phyloP scores from a whole-genome alignment of 2,329 filamentous ascomycete species.

The Penicillium sp. region DNA sequence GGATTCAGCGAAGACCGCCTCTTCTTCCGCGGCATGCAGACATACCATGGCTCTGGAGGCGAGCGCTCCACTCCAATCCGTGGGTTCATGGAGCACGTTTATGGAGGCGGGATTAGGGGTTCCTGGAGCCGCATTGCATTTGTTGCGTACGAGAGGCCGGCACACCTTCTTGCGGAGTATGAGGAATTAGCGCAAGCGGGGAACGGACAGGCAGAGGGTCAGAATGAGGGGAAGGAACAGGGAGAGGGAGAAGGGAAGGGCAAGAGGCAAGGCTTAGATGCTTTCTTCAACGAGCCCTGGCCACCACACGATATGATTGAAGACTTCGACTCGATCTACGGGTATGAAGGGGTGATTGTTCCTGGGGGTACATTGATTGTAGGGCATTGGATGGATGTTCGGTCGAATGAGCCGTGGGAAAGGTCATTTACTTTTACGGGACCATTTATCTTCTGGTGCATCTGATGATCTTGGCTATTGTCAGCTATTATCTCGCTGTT shows the following conservation, averaged over 20 bases:
- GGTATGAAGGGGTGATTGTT: conserved; percentile 54
- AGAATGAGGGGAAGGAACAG: no score
- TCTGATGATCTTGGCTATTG: not conserved
- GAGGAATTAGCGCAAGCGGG: conserved; percentile 17
- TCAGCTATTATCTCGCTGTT: no score
- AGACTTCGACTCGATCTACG: conserved; percentile 44
- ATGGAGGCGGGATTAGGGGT: conserved; percentile 37
- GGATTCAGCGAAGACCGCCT: conserved; percentile 7
- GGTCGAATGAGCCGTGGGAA: not conserved
- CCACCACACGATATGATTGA: conserved; percentile 19
- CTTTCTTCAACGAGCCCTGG: conserved; percentile 23
- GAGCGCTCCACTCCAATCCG: conserved; percentile 29
- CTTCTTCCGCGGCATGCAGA: conserved; percentile 36
- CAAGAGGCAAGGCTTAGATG: not conserved
- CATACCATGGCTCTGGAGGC: conserved; percentile 16
- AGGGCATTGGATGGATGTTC: conserved; percentile 52
- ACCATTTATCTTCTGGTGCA: conserved; percentile 15
- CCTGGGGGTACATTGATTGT: conserved; percentile 55
- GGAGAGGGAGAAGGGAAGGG: no score
- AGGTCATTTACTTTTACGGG: not conserved
- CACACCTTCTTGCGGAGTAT: conserved; percentile 25
- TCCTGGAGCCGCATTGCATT: conserved; percentile 45
- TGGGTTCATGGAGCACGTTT: conserved; percentile 42
- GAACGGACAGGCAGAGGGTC: not conserved
- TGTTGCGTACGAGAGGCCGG: conserved; percentile 35